Percentiles rank a stretch among this genome's conserved stretches.
These are phyloP conservation scores for Dimargaris verticillata DNA, from an alignment of 192 early-diverging fungal species.

Conservation along the genomic window DNA sequence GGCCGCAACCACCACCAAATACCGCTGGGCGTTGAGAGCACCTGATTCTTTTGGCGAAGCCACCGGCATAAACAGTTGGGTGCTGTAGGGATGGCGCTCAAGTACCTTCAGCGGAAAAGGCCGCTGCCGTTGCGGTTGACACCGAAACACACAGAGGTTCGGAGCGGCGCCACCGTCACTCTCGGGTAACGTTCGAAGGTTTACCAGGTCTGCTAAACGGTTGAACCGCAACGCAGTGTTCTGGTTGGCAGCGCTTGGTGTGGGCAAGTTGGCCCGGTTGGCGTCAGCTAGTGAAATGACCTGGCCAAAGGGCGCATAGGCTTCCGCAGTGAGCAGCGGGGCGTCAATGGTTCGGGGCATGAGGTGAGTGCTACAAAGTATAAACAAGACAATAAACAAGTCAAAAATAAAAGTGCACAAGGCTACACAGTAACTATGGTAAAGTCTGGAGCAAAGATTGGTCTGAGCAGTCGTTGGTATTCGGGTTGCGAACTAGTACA, in stretches of 20 bases:
- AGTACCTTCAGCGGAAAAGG: constrained; percentile 51
- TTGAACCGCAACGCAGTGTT: constrained; percentile 58
- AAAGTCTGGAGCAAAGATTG: too few species aligned
- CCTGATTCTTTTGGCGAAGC: constrained; percentile 13
- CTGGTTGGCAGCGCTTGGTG: constrained; percentile 36
- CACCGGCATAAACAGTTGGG: constrained; percentile 79
- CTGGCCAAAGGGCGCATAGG: constrained; percentile 56
- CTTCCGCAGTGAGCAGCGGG: constrained; percentile 45
- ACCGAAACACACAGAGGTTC: constrained; percentile 60
- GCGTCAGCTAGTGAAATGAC: constrained; percentile 19
- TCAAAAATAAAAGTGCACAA: too few species aligned
- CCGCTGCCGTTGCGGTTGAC: constrained; percentile 21
- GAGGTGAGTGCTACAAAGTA: not conserved
- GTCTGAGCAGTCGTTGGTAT: too few species aligned
- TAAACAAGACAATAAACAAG: too few species aligned
- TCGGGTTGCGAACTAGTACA: too few species aligned
- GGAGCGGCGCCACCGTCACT: constrained; percentile 18
- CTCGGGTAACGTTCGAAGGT: constrained; percentile 25
- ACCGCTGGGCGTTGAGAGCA: constrained; percentile 26
- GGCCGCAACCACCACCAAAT: constrained; percentile 67
- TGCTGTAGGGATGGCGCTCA: constrained; percentile 71
- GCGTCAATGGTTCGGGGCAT: constrained; percentile 29
- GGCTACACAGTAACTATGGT: too few species aligned
- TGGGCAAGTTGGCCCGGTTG: too few species aligned
- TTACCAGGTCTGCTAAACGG: constrained; percentile 41